These are phyloP conservation scores for Venturia effusa DNA, from an alignment of 2,329 filamentous ascomycete genomes.

Conservation along the genomic window DNA sequence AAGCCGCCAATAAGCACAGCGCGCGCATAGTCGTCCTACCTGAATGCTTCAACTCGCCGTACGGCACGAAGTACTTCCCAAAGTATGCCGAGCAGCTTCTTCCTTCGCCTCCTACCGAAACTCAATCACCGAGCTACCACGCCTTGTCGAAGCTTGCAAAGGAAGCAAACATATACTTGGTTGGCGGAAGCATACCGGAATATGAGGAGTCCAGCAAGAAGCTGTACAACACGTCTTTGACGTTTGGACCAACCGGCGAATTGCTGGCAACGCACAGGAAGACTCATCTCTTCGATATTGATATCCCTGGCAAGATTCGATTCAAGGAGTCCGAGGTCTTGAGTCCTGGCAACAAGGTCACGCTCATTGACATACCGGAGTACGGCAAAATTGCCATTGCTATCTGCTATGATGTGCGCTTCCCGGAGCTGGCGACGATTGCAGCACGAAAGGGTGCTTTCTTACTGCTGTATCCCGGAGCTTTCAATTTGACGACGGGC, in stretches of 20 bases:
- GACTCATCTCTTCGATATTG: constrained; percentile 93
- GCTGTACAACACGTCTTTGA: constrained; percentile 84
- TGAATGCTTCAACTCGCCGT: constrained; percentile 98
- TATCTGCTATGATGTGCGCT: constrained; percentile 97
- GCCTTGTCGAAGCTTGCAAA: constrained; percentile 69
- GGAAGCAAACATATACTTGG: constrained; percentile 67
- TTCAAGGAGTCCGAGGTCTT: constrained; percentile 89
- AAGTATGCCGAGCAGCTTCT: constrained; percentile 83
- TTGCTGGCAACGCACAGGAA: constrained; percentile 86
- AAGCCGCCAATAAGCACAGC: constrained; percentile 58
- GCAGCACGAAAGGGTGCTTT: constrained; percentile 82
- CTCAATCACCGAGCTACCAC: constrained; percentile 73
- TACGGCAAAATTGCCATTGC: constrained; percentile 81
- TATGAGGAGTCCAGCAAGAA: constrained; percentile 41
- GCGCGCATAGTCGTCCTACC: constrained; percentile 85
- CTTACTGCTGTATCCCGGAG: constrained; percentile 83
- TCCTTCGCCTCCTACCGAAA: constrained; percentile 59
- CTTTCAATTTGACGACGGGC: constrained; percentile 91
- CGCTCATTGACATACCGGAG: constrained; percentile 73
- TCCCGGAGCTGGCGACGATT: constrained; percentile 85
- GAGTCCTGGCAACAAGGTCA: constrained; percentile 72
- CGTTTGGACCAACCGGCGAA: constrained; percentile 67
- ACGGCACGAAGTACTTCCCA: constrained; percentile 84
- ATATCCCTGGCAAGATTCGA: constrained; percentile 87
- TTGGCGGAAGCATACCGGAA: constrained; percentile 91